Percentiles rank a stretch among this genome's conserved stretches.
Conservation (phyloP, 1,139 yeast genomes). For the Geotrichum australiense region DNA sequence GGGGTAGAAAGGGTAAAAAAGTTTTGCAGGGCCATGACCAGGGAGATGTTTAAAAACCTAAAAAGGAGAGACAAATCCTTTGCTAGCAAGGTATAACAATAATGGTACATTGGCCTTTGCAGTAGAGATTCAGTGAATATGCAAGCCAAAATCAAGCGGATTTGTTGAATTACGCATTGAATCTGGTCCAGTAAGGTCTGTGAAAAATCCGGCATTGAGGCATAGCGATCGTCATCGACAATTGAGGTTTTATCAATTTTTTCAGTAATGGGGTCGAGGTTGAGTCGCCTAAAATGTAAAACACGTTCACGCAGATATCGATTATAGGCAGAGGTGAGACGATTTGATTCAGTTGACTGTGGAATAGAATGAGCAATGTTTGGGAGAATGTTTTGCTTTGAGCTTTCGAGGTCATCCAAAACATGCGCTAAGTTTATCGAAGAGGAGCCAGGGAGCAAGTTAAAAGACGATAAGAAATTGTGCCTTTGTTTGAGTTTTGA, state of each 20-base stretch:
- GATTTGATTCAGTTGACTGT: slow-evolving; percentile 16
- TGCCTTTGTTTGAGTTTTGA: background rate
- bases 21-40: slow-evolving; percentile 24
- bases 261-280: slow-evolving; percentile 25
- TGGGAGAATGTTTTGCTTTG: slow-evolving; percentile 17
- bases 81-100: slow-evolving; percentile 24
- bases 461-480: background rate
- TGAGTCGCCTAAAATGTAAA: slow-evolving; percentile 20
- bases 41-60: slow-evolving; percentile 22
- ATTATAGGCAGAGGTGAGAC: slow-evolving; percentile 23
- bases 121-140: slow-evolving; percentile 22
- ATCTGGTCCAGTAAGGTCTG: slow-evolving; percentile 23
- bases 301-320: slow-evolving; percentile 25
- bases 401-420: slow-evolving; percentile 6
- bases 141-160: slow-evolving; percentile 25
- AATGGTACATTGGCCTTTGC: slow-evolving; percentile 20
- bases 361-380: slow-evolving; percentile 18
- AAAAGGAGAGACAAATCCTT: slow-evolving; percentile 25
- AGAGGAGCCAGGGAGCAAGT: background rate
- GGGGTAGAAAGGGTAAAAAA: slow-evolving; percentile 24
- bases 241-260: slow-evolving; percentile 20
- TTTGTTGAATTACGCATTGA: slow-evolving; percentile 23
- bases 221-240: slow-evolving; percentile 19
- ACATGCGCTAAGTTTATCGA: slow-evolving; percentile 3
- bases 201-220: slow-evolving; percentile 15